Evolutionary conservation across 345 rosid genomes (phyloP).

Genomic region (Euphorbia peplus): DNA sequence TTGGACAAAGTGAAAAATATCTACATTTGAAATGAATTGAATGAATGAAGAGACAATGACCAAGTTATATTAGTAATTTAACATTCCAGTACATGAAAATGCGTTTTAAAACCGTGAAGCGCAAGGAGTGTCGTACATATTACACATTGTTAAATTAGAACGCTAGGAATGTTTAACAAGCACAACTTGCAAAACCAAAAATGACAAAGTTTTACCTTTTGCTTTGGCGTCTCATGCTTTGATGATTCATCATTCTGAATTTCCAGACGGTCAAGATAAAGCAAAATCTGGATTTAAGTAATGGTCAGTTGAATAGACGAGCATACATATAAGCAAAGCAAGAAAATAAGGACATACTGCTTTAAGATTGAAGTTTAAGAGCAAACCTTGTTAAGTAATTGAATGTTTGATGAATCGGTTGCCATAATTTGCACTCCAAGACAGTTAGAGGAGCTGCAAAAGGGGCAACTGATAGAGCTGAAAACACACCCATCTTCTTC

Average conservation of each 20-base stretch:
- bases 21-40: no score
- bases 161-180: no score
- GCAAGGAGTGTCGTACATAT: no score
- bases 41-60: no score
- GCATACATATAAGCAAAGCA: not conserved
- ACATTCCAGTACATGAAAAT: no score
- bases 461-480: conserved; percentile 70
- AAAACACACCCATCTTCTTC: conserved; percentile 92
- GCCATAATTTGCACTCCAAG: conserved; percentile 84
- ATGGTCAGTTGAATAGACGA: not conserved
- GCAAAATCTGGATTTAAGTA: conserved; percentile 49
- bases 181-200: conserved; percentile 4
- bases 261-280: conserved; percentile 48
- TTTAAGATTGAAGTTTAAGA: not conserved
- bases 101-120: no score
- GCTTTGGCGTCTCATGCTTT: conserved; percentile 22
- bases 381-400: conserved; percentile 64
- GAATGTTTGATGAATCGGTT: conserved; percentile 71
- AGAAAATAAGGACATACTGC: not conserved
- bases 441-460: conserved; percentile 55
- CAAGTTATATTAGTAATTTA: no score
- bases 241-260: conserved; percentile 34
- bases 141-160: no score
- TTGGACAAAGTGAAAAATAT: no score
- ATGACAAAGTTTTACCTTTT: conserved; percentile 34